Evolutionary conservation across 2,329 filamentous ascomycete genomes (phyloP), one percentile per base, ranked within the genome.

Genomic region (Beauveria scarabaeidicola): DNA sequence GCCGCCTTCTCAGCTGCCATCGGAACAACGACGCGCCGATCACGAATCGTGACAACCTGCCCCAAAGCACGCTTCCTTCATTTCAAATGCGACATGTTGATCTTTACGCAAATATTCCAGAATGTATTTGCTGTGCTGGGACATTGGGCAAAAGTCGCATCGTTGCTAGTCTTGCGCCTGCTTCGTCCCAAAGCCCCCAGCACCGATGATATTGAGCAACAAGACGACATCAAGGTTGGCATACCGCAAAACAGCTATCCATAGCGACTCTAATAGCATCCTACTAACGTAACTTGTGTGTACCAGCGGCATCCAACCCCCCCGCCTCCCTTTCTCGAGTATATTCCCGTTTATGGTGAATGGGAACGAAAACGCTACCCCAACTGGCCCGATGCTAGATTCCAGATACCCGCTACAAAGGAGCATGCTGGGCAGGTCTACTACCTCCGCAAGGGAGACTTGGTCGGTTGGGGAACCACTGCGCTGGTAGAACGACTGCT

Each of bases 401-500:
- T 67, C 56, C 61, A 62, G 53, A 61, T 65, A 23, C 65, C 65
- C 44, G 53, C 60, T 25, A 53, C 51, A 44, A 59, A 59, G 15
- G 61, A 60, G 23, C 51, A 63, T 46, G 25, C 40, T 11, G 62
- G 63, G 15, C 56, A 61, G 41, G 63, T 67, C 21, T 66, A 66
- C 56, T 64, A 67, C 43, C 25, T 66, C 43, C 64, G 64, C 17
- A 65, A 64, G 29, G 66, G 65, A 40, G 61, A 61, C 25, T 61
- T 53, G 15, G 60, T 66, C 38, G 61, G 64, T 21, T 36, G 51
- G 1, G 61, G 63, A 23, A 52, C 57, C 25, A 67, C 64, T 17
- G 64, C 64, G 19, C 63, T 63, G 7, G 61, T 66, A 51, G 65
- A 67, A 44, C 63, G 56, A 52, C 62, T 66, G 29, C 61, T 61